A percentile compares a stretch with the other conserved stretches of the same genome.
phyloP scores from a whole-genome alignment of 768 basidiomycete species.

The Phaffia tasmanica region DNA sequence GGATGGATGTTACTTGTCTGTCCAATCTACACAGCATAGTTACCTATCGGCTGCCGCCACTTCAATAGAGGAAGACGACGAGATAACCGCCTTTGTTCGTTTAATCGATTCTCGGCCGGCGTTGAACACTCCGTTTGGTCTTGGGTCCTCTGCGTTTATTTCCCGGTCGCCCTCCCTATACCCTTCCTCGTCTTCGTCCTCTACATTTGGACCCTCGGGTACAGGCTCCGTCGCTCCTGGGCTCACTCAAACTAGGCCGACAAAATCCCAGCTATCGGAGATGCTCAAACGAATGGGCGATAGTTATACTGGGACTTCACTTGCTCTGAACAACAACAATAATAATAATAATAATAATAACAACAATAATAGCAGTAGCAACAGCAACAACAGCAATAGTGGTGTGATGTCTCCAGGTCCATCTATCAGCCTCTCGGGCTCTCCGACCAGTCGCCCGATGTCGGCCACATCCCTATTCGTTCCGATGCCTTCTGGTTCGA shows the following conservation, averaged over 20 bases:
- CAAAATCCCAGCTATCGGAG: conserved; percentile 16
- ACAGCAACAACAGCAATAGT: not conserved
- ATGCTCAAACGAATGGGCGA: conserved; percentile 15
- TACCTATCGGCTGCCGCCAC: conserved; percentile 5
- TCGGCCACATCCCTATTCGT: not conserved
- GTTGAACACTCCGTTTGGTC: conserved; percentile 2
- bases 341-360: not conserved
- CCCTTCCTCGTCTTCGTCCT: not conserved
- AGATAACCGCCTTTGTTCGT: conserved; percentile 13
- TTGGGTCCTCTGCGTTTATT: conserved; percentile 16
- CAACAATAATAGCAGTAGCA: not conserved
- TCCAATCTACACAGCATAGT: not conserved
- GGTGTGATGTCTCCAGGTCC: not conserved
- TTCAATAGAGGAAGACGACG: conserved; percentile 15
- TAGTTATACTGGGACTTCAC: conserved; percentile 5
- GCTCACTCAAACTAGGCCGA: not conserved
- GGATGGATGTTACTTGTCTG: not conserved
- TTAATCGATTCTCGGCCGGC: conserved; percentile 15
- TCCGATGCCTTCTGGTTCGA: not conserved
- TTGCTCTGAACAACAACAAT: not conserved
- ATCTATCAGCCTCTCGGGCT: not conserved
- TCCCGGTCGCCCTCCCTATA: not conserved
- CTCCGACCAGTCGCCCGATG: not conserved
- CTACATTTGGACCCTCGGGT: not conserved
- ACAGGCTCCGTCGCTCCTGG: not conserved